Conservation (phyloP, 371 early-diverging fungal species). For the Catenaria anguillulae region DNA sequence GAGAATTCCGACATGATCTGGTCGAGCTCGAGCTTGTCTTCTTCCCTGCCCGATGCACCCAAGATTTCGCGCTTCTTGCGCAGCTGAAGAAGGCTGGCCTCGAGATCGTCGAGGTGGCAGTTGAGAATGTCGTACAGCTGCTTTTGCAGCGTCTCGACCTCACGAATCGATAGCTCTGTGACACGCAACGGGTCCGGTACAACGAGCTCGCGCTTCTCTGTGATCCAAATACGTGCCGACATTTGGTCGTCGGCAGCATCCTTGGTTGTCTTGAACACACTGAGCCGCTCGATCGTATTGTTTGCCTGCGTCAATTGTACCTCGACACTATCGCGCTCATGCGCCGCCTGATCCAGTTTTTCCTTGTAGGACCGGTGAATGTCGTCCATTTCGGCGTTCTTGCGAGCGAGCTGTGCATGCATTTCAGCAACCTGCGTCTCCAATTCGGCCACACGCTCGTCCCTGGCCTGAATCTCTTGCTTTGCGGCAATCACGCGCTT, state of each 20-base stretch:
- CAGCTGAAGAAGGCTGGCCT: not conserved
- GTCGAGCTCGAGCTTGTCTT: slow-evolving; percentile 2
- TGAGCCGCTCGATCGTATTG: not conserved
- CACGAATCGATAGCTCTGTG: slow-evolving; percentile 7
- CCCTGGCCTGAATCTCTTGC: not conserved
- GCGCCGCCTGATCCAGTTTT: not conserved
- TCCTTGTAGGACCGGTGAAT: not conserved
- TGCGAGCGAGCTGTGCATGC: not conserved
- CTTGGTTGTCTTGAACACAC: slow-evolving; percentile 3
- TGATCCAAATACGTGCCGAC: slow-evolving; percentile 1
- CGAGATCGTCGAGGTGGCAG: slow-evolving; percentile 7
- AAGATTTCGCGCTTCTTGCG: slow-evolving; percentile 8
- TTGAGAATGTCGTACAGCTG: slow-evolving; percentile 9
- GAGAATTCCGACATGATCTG: not conserved
- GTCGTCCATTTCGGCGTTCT: not conserved
- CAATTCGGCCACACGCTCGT: not conserved
- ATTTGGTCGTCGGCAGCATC: slow-evolving; percentile 1
- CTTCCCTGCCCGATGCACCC: not conserved
- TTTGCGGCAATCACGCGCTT: slow-evolving; percentile 8
- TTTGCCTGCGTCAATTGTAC: not conserved
- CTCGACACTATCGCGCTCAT: not conserved
- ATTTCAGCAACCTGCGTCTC: not conserved
- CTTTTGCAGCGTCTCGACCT: slow-evolving; percentile 3
- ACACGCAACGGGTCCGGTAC: slow-evolving; percentile 3
- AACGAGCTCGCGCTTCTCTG: not conserved